Percentiles rank a stretch among this genome's conserved stretches.
Conservation (phyloP, 2,329 filamentous ascomycete species). For the Alternaria triticimaculans region DNA sequence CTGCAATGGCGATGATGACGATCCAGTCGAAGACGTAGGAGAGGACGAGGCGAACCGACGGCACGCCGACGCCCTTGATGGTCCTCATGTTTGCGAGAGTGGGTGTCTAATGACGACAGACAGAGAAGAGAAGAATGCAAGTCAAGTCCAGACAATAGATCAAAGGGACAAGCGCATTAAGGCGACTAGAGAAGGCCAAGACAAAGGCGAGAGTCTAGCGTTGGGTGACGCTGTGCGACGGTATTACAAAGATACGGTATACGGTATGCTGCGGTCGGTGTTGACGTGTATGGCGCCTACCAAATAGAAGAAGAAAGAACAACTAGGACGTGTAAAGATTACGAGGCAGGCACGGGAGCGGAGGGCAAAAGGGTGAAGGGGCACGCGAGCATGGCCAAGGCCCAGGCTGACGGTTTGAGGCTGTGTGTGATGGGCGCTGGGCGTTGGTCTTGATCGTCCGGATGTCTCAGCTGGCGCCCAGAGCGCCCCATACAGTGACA, state of each 20-base stretch:
- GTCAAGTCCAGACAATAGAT: slow-evolving; percentile 4
- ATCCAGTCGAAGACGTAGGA: slow-evolving; percentile 80
- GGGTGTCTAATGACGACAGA: slow-evolving; percentile 1
- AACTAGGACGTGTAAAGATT: background rate
- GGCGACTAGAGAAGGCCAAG: slow-evolving; percentile 6
- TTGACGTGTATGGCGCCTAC: slow-evolving; percentile 1
- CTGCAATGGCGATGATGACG: slow-evolving; percentile 66
- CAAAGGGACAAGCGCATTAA: slow-evolving; percentile 20
- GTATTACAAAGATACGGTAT: background rate
- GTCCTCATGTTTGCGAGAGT: slow-evolving; percentile 31
- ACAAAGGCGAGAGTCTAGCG: slow-evolving; percentile 3
- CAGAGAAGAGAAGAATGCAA: slow-evolving; percentile 6
- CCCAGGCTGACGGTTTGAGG: slow-evolving; percentile 24
- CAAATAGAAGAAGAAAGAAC: background rate
- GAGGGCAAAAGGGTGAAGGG: background rate
- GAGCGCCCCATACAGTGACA: background rate
- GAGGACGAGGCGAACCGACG: slow-evolving; percentile 61
- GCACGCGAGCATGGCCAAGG: slow-evolving; percentile 25
- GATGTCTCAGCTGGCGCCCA: slow-evolving; percentile 21
- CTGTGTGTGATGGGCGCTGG: slow-evolving; percentile 17
- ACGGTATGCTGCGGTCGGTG: background rate
- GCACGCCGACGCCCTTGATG: slow-evolving; percentile 35
- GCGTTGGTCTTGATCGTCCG: slow-evolving; percentile 7
- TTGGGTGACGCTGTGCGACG: background rate
- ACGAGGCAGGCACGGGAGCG: background rate